These are phyloP conservation scores for Sanchytrium tribonematis DNA, from an alignment of 371 early-diverging fungal species.

Conservation along the genomic window DNA sequence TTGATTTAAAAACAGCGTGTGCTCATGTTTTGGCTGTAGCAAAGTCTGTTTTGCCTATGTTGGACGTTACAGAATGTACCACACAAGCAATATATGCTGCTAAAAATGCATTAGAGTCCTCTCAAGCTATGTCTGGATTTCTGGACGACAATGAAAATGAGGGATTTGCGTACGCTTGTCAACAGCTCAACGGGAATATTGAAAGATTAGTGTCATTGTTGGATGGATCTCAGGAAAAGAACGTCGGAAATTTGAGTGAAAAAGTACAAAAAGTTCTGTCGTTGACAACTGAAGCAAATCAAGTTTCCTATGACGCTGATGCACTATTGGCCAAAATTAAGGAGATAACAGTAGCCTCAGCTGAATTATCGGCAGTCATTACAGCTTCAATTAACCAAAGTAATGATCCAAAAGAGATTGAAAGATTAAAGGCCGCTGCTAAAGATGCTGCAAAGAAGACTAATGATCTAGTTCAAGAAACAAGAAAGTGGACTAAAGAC, in stretches of 20 bases:
- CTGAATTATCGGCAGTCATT: background rate
- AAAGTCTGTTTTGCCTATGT: background rate
- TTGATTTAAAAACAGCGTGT: background rate
- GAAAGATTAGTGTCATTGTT: background rate
- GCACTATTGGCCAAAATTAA: background rate
- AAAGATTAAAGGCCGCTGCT: constrained; percentile 7
- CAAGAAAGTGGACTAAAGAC: constrained; percentile 14
- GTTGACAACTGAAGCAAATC: background rate
- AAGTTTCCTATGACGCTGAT: background rate
- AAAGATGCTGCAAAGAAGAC: constrained; percentile 6
- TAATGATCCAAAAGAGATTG: background rate
- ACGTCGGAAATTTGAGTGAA: background rate
- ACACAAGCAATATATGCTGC: background rate
- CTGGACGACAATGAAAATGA: background rate
- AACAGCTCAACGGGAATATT: background rate
- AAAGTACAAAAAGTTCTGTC: background rate
- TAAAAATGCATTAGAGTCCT: background rate
- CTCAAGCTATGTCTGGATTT: background rate
- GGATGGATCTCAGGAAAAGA: background rate
- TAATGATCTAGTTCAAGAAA: constrained; percentile 3
- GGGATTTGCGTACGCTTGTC: background rate
- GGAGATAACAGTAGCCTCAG: background rate
- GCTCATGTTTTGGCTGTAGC: background rate
- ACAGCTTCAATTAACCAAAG: background rate
- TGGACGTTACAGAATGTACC: background rate